Conservation (phyloP, 768 basidiomycete genomes). For the Xerocomus potaroensis region DNA sequence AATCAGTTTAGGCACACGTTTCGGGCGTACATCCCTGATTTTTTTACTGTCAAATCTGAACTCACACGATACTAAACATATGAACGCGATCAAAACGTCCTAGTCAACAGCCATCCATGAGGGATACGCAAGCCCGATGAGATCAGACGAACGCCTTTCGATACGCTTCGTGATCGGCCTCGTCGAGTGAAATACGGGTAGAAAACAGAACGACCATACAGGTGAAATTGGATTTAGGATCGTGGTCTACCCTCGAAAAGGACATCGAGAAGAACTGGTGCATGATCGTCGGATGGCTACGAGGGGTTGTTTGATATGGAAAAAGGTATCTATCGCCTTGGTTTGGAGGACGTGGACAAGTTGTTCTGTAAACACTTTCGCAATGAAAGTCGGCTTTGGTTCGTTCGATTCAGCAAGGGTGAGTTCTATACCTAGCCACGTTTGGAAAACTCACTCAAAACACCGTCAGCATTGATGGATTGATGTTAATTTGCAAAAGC, state of each 20-base stretch:
- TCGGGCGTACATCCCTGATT: too few species aligned
- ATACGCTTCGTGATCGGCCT: conserved; percentile 7
- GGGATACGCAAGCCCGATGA: not conserved
- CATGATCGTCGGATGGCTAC: conserved; percentile 3
- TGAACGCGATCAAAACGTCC: not conserved
- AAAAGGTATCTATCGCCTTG: conserved; percentile 3
- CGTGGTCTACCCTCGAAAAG: conserved; percentile 12
- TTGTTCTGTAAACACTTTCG: conserved; percentile 9
- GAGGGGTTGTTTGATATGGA: not conserved
- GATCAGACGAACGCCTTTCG: conserved; percentile 1
- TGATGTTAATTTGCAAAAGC: too few species aligned
- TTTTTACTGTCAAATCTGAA: too few species aligned
- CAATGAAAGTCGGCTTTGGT: not conserved
- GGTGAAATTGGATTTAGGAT: conserved; percentile 5
- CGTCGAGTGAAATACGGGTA: fast-evolving
- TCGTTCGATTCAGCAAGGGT: not conserved
- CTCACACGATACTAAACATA: not conserved
- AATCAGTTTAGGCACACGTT: too few species aligned
- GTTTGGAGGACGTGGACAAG: conserved; percentile 4
- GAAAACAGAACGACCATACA: not conserved
- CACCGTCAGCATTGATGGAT: too few species aligned
- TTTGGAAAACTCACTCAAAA: too few species aligned
- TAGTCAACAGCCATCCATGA: not conserved
- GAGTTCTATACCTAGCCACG: too few species aligned
- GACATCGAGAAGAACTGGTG: conserved; percentile 2